phyloP scores from a whole-genome alignment of 139 green algal species.

The Closterium sp. region DNA sequence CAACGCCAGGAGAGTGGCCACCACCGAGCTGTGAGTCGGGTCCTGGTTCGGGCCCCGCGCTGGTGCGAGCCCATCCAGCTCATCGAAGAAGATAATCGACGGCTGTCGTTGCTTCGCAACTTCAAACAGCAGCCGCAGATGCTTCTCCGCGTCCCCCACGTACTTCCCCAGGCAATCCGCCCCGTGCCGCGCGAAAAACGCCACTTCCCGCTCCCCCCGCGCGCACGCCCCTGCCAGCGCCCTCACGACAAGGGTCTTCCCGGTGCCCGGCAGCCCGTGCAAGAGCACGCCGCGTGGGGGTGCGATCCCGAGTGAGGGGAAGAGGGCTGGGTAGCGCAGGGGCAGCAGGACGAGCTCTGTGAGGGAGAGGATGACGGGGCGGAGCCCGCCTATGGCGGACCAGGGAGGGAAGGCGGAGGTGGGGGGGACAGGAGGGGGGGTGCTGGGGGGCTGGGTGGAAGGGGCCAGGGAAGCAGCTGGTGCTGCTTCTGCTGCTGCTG shows the following conservation, averaged over 20 bases:
- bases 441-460: not conserved
- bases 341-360: constrained; percentile 71
- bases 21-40: constrained; percentile 81
- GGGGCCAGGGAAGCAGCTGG: too few relatives aligned
- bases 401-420: not conserved
- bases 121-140: constrained; percentile 66
- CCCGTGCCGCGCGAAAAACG: constrained; percentile 79
- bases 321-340: constrained; percentile 75
- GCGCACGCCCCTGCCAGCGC: constrained; percentile 46
- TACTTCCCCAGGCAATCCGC: constrained; percentile 90
- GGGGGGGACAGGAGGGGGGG: not conserved
- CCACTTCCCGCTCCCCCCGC: constrained; percentile 51
- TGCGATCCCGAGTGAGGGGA: constrained; percentile 62
- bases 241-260: constrained; percentile 33
- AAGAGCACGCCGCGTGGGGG: constrained; percentile 65
- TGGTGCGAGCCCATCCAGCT: constrained; percentile 80
- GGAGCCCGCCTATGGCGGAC: constrained; percentile 14
- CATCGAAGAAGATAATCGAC: constrained; percentile 88
- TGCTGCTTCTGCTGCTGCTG: not conserved
- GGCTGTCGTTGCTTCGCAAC: constrained; percentile 63
- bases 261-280: constrained; percentile 54
- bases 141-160: constrained; percentile 79
- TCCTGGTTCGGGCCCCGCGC: constrained; percentile 38
- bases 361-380: constrained; percentile 25
- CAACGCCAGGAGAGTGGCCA: constrained; percentile 83